These are phyloP conservation scores for Diospyros lotus DNA, from an alignment of 148 eudicot genomes.

Conservation along the genomic window DNA sequence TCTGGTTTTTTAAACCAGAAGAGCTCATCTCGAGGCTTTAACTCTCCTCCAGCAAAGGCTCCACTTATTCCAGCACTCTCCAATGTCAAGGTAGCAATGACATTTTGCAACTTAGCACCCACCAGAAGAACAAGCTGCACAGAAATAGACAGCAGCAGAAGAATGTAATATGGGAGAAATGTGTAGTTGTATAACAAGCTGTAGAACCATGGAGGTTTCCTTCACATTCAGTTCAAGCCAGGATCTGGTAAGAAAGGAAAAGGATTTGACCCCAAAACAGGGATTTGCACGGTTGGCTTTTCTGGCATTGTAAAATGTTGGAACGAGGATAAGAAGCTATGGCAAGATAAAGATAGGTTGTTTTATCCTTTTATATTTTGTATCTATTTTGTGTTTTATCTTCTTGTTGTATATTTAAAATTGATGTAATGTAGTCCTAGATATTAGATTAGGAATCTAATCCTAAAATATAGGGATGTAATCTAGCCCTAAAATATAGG, in stretches of 20 bases:
- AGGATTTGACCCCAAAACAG: neutral
- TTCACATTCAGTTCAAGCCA: neutral
- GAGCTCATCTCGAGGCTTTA: constrained; percentile 89
- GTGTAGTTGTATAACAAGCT: neutral
- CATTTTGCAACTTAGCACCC: constrained; percentile 83
- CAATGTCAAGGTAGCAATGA: constrained; percentile 85
- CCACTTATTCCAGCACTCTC: constrained; percentile 81
- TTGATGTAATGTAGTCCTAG: too few relatives aligned
- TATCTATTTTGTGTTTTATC: too few relatives aligned
- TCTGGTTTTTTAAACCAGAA: constrained; percentile 97
- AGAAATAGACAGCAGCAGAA: constrained; percentile 5
- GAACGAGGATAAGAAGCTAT: too few relatives aligned
- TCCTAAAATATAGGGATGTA: too few relatives aligned
- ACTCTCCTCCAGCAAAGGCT: constrained; percentile 47
- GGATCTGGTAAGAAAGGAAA: neutral
- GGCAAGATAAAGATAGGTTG: too few relatives aligned
- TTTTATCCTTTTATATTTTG: too few relatives aligned
- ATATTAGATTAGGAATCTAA: too few relatives aligned
- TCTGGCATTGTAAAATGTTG: neutral
- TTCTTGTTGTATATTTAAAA: too few relatives aligned
- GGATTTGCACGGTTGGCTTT: neutral
- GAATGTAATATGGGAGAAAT: neutral
- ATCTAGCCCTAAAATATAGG: too few relatives aligned
- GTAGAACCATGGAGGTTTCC: neutral
- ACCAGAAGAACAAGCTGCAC: constrained; percentile 80